Evolutionary conservation across 2,329 filamentous ascomycete species (phyloP), one percentile per base, ranked within the genome.

Genomic region (Xylaria sp.): DNA sequence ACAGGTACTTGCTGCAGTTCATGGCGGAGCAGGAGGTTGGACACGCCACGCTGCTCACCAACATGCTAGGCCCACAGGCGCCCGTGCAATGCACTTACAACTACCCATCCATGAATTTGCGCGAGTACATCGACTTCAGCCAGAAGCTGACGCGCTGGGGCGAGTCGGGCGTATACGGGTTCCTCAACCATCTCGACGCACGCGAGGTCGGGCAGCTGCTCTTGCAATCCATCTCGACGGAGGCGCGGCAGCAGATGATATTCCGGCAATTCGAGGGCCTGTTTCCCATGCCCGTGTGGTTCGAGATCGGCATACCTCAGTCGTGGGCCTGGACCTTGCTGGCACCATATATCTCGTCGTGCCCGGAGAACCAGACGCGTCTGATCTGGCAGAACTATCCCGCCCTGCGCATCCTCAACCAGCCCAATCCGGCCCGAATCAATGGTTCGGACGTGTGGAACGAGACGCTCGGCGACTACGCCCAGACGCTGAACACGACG

Each of bases 341-440:
- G 4, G 92, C 93, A 0, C 93, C 92, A 0, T 94, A 94, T 79
- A 94, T 97, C 78, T 89, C 87, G 41, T 90, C 85, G 5, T 97
- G 93, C 78, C 93, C 93, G 0, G 81, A 80, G 50, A 88, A 91
- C 77, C 89, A 90, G 72, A 95, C 92, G 0, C 88, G 92, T 7
- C 83, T 97, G 34, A 86, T 89, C 28, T 97, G 93, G 93, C 91
- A 95, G 78, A 97, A 97, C 82, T 94, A 93, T 81, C 93, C 93
- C 0, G 85, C 87, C 0, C 81, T 96, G 18, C 83, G 86, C 72
- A 84, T 96, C 58, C 82, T 91, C 34, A 94, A 95, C 81, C 90
- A 95, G 77, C 90, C 93, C 2, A 95, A 94, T 79, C 86, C 90
- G 25, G 89, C 88, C 67, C 87, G 90, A 30, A 83, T 89, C 76